Evolutionary conservation across 352 stramenopile genomes (phyloP).

Genomic region (Pythium scleroteichum): DNA sequence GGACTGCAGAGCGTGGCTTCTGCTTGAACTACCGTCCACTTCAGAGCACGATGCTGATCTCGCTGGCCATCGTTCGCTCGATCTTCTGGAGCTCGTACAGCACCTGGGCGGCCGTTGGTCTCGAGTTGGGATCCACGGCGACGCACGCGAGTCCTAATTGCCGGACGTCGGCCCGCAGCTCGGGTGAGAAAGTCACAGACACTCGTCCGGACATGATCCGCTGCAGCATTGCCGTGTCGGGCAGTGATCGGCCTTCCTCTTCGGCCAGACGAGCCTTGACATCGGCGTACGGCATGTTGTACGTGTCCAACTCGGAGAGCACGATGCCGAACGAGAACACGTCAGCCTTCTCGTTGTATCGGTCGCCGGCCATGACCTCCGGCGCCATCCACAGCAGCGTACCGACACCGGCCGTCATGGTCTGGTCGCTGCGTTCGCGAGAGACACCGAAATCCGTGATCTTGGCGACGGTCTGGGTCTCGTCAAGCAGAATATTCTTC

Average conservation of each 20-base stretch:
- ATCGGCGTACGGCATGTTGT: constrained; percentile 19
- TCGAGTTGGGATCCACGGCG: constrained; percentile 1
- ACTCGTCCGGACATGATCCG: not conserved
- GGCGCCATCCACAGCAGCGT: constrained; percentile 51
- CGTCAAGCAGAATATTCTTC: constrained; percentile 51
- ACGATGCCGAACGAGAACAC: constrained; percentile 50
- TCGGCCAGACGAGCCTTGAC: constrained; percentile 2
- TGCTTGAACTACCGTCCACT: no score
- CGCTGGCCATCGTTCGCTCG: constrained; percentile 12
- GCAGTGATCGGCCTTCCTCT: not conserved
- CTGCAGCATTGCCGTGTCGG: not conserved
- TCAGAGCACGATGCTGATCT: constrained; percentile 12
- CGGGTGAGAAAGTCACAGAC: constrained; percentile 7
- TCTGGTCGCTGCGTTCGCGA: constrained; percentile 35
- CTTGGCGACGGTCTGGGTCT: constrained; percentile 35
- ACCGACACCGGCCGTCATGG: constrained; percentile 46
- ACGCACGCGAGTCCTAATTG: constrained; percentile 13
- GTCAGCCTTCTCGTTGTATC: constrained; percentile 45
- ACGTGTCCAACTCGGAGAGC: constrained; percentile 39
- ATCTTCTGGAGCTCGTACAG: constrained; percentile 18
- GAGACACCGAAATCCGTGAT: constrained; percentile 62
- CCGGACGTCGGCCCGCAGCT: constrained; percentile 2
- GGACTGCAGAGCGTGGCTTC: no score
- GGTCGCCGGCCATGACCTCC: constrained; percentile 52
- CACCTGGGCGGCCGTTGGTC: constrained; percentile 9